Evolutionary conservation across 805 yeast species (phyloP).

Genomic region (Lipomyces oligophaga): DNA sequence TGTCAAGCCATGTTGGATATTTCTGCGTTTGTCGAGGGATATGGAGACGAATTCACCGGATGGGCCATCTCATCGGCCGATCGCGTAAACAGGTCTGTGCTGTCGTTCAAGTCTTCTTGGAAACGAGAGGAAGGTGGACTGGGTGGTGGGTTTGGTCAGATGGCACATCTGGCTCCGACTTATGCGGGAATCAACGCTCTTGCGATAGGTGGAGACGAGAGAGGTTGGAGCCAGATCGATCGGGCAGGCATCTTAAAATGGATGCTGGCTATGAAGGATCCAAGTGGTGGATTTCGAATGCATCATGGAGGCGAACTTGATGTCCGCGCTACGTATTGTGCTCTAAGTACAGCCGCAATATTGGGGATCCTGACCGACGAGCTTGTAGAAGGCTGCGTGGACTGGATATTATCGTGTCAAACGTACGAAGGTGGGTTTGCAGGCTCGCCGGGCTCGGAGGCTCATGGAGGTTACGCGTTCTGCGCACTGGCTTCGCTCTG

Average conservation of each 20-base stretch:
- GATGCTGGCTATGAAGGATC: conserved; percentile 59
- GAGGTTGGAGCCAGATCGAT: conserved; percentile 46
- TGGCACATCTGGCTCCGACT: conserved; percentile 79
- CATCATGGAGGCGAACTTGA: conserved; percentile 79
- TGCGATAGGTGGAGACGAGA: conserved; percentile 44
- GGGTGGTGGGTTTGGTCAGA: conserved; percentile 80
- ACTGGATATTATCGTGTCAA: conserved; percentile 70
- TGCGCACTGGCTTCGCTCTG: conserved; percentile 73
- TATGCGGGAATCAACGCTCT: conserved; percentile 73
- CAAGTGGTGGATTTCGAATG: conserved; percentile 75
- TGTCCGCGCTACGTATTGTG: conserved; percentile 71
- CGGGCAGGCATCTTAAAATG: conserved; percentile 52
- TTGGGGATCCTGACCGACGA: conserved; percentile 62
- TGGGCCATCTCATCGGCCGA: neutral
- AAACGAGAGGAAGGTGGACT: conserved; percentile 55
- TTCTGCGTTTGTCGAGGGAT: too few species aligned
- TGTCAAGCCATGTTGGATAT: conserved; percentile 42
- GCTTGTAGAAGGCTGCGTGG: conserved; percentile 48
- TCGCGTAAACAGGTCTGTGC: conserved; percentile 32
- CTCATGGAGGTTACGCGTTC: conserved; percentile 95
- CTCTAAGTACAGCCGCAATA: conserved; percentile 64
- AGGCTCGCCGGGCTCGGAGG: conserved; percentile 78
- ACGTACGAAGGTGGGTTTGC: conserved; percentile 95
- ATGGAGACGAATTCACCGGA: too few species aligned
- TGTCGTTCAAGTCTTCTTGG: conserved; percentile 32